Evolutionary conservation across 2,329 filamentous ascomycete species (phyloP).

Genomic region (Cyanodermella asteris): DNA sequence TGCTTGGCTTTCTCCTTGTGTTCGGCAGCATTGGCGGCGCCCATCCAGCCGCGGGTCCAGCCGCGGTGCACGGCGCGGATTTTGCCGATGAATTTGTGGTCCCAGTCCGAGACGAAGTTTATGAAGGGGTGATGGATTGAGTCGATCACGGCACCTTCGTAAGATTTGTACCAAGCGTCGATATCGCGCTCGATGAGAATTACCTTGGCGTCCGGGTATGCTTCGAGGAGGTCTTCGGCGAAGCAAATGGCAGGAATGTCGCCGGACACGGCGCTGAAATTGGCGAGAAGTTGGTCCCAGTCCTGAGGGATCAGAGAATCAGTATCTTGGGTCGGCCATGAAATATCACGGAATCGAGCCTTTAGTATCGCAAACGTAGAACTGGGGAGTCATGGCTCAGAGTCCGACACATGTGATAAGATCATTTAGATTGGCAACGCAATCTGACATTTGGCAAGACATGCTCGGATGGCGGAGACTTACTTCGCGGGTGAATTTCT

Average conservation of each 20-base stretch:
- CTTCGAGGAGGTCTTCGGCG: constrained; percentile 10
- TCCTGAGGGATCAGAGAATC: too few species aligned
- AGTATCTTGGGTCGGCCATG: too few species aligned
- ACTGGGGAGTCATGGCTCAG: too few species aligned
- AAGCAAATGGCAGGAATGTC: constrained; percentile 7
- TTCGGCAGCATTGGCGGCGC: not conserved
- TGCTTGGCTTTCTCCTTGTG: constrained; percentile 4
- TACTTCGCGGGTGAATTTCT: not conserved
- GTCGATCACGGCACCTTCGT: constrained; percentile 1
- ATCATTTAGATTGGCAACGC: too few species aligned
- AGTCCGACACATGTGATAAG: too few species aligned
- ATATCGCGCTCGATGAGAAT: constrained; percentile 10
- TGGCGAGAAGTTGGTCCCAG: constrained; percentile 7
- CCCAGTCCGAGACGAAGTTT: not conserved
- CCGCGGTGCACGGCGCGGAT: constrained; percentile 1
- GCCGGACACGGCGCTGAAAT: constrained; percentile 5
- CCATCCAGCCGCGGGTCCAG: constrained; percentile 3
- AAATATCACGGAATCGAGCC: too few species aligned
- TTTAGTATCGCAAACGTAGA: too few species aligned
- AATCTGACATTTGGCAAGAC: too few species aligned
- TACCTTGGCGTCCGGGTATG: constrained; percentile 12
- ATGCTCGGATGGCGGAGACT: too few species aligned
- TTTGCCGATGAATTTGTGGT: constrained; percentile 1
- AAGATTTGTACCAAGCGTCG: constrained; percentile 9
- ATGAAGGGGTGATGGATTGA: constrained; percentile 1